Conservation (phyloP, 768 basidiomycete genomes). For the Pulveroboletus sp. region DNA sequence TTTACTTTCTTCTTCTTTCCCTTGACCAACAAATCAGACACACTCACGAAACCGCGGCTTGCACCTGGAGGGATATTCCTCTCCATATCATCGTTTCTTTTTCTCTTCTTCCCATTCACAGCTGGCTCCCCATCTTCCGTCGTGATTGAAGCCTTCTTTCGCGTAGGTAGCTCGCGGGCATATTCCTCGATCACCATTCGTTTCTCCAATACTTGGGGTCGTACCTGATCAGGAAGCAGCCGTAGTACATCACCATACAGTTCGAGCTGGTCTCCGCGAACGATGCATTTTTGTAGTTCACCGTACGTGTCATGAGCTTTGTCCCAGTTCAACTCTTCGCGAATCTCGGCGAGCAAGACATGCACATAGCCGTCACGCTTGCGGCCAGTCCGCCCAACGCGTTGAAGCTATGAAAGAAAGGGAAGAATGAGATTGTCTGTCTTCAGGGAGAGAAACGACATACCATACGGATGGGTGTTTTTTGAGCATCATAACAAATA, state of each 20-base stretch:
- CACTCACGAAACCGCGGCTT: slow-evolving; percentile 67
- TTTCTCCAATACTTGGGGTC: slow-evolving; percentile 77
- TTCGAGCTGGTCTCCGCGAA: slow-evolving; percentile 82
- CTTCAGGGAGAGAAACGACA: slow-evolving; percentile 17
- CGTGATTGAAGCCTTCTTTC: slow-evolving; percentile 27
- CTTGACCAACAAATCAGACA: slow-evolving; percentile 59
- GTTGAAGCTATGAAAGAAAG: slow-evolving; percentile 69
- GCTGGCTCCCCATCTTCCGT: slow-evolving; percentile 28
- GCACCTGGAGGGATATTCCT: slow-evolving; percentile 79
- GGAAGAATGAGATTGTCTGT: not conserved
- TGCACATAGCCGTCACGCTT: slow-evolving; percentile 89
- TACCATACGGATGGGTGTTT: slow-evolving; percentile 96
- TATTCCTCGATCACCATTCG: slow-evolving; percentile 80
- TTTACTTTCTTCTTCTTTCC: slow-evolving; percentile 45
- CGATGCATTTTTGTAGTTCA: slow-evolving; percentile 85
- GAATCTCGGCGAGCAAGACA: slow-evolving; percentile 83
- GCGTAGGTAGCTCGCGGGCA: slow-evolving; percentile 47
- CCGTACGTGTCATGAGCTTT: slow-evolving; percentile 84
- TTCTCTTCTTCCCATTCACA: slow-evolving; percentile 53
- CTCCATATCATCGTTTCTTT: slow-evolving; percentile 62
- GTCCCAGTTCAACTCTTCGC: slow-evolving; percentile 89
- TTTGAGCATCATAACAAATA: slow-evolving; percentile 94
- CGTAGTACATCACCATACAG: slow-evolving; percentile 91
- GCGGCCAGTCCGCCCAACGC: slow-evolving; percentile 92
- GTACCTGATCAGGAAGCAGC: slow-evolving; percentile 73